Evolutionary conservation across 495 filamentous ascomycete species (phyloP).

Genomic region (Aspergillus nanangensis): DNA sequence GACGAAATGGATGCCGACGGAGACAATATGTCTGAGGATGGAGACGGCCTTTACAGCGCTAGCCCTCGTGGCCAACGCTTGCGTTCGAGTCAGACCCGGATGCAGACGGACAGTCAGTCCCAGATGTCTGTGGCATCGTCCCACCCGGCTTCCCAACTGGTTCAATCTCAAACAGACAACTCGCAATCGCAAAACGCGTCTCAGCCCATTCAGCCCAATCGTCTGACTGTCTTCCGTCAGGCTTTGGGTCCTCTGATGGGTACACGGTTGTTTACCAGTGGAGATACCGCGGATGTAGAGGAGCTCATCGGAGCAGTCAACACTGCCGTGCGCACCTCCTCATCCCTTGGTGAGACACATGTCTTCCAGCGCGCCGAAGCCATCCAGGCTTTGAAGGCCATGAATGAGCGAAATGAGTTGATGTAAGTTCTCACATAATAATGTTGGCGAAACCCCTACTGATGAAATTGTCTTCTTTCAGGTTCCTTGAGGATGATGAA

Average conservation of each 20-base stretch:
- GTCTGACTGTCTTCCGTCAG: constrained; percentile 70
- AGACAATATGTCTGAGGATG: constrained; percentile 38
- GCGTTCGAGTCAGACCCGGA: constrained; percentile 36
- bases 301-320: constrained; percentile 79
- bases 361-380: constrained; percentile 71
- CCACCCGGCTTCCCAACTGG: constrained; percentile 60
- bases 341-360: constrained; percentile 32
- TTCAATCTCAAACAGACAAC: constrained; percentile 52
- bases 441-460: constrained; percentile 3
- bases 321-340: constrained; percentile 45
- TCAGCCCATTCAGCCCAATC: constrained; percentile 53
- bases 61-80: constrained; percentile 50
- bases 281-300: constrained; percentile 73
- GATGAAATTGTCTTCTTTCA: constrained; percentile 13
- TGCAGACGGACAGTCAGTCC: constrained; percentile 43
- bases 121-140: constrained; percentile 67
- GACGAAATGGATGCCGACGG: constrained; percentile 32
- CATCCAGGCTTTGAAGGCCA: constrained; percentile 64
- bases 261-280: constrained; percentile 65
- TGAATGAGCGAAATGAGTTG: constrained; percentile 83
- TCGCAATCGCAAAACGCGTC: constrained; percentile 37
- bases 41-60: constrained; percentile 53
- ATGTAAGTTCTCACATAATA: constrained; percentile 62
- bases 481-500: constrained; percentile 50
- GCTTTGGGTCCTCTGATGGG: constrained; percentile 77